These are phyloP conservation scores for Coniochaeta ligniaria DNA, from an alignment of 2,329 filamentous ascomycete genomes.

Conservation along the genomic window DNA sequence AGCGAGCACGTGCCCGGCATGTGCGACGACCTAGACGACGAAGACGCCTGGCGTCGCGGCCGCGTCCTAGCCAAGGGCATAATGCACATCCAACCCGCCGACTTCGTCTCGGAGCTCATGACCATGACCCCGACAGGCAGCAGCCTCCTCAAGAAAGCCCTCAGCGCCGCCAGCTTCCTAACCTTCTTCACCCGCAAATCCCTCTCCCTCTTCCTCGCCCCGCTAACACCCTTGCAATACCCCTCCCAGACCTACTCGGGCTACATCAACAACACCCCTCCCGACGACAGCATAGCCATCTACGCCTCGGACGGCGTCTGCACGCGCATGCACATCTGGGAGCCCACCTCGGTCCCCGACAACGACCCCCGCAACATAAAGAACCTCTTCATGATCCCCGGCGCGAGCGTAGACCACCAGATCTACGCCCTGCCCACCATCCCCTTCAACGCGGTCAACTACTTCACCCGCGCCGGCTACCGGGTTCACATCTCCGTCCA, in stretches of 20 bases:
- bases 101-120: slow-evolving; percentile 48
- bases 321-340: slow-evolving; percentile 50
- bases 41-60: slow-evolving; percentile 32
- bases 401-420: slow-evolving; percentile 55
- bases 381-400: slow-evolving; percentile 55
- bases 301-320: slow-evolving; percentile 43
- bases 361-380: slow-evolving; percentile 24
- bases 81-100: slow-evolving; percentile 44
- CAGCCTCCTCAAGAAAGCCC: slow-evolving; percentile 32
- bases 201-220: slow-evolving; percentile 44
- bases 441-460: slow-evolving; percentile 55
- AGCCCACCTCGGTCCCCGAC: slow-evolving; percentile 32
- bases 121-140: slow-evolving; percentile 45
- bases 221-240: slow-evolving; percentile 49
- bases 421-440: slow-evolving; percentile 58
- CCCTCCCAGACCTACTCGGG: slow-evolving; percentile 38
- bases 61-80: slow-evolving; percentile 50
- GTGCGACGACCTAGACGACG: slow-evolving; percentile 18
- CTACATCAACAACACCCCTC: slow-evolving; percentile 44
- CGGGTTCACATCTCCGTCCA: slow-evolving; percentile 50
- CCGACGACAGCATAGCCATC: slow-evolving; percentile 33
- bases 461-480: slow-evolving; percentile 54
- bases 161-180: slow-evolving; percentile 42
- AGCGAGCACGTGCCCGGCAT: slow-evolving; percentile 26
- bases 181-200: slow-evolving; percentile 49